phyloP scores from a whole-genome alignment of 768 basidiomycete species.

The Baorangia bicolor region DNA sequence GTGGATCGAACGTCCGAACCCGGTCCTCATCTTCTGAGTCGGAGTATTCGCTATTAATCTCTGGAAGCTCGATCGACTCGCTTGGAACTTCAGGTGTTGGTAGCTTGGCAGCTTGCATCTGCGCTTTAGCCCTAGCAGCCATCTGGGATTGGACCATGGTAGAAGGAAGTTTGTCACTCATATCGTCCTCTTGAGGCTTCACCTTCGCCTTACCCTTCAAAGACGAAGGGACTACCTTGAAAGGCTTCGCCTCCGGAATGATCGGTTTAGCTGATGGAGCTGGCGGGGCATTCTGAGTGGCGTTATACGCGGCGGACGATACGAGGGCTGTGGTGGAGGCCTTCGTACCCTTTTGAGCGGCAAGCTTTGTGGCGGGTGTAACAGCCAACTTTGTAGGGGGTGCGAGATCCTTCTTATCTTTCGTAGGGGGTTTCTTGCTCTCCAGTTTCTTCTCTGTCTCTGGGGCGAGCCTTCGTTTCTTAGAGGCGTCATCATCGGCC shows the following conservation, averaged over 20 bases:
- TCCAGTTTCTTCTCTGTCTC: slow-evolving; percentile 59
- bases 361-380: slow-evolving; percentile 26
- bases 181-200: slow-evolving; percentile 47
- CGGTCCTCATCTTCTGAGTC: slow-evolving; percentile 92
- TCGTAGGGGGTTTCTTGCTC: slow-evolving; percentile 60
- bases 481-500: slow-evolving; percentile 69
- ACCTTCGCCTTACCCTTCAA: slow-evolving; percentile 52
- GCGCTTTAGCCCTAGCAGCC: slow-evolving; percentile 69
- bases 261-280: slow-evolving; percentile 31
- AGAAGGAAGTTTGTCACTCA: slow-evolving; percentile 52
- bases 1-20: slow-evolving; percentile 67
- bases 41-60: slow-evolving; percentile 96
- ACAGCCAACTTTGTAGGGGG: slow-evolving; percentile 27
- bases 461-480: slow-evolving; percentile 63
- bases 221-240: slow-evolving; percentile 37
- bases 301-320: slow-evolving; percentile 41
- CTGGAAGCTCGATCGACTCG: slow-evolving; percentile 89
- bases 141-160: slow-evolving; percentile 64
- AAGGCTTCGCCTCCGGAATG: slow-evolving; percentile 32
- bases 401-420: slow-evolving; percentile 43
- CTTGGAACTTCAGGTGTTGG: slow-evolving; percentile 53
- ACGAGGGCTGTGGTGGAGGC: slow-evolving; percentile 31
- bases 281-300: slow-evolving; percentile 32
- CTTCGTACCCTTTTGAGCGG: slow-evolving; percentile 38
- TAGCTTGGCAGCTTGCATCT: slow-evolving; percentile 57